A percentile compares a stretch with the other conserved stretches of the same genome.
phyloP scores from a whole-genome alignment of 257 asterid genomes.

The Leonotis leonurus region DNA sequence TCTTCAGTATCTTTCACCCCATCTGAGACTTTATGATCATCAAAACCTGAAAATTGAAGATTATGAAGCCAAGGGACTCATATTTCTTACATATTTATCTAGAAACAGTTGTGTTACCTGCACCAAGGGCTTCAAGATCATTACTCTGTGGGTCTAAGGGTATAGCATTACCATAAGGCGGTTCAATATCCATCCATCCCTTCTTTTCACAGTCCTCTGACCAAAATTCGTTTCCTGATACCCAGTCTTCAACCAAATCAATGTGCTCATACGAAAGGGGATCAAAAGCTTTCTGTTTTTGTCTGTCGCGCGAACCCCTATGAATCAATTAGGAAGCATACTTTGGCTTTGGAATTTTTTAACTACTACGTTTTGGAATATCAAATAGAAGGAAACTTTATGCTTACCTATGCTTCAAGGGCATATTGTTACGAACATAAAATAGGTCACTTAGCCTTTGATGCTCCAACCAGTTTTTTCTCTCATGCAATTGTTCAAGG shows the following conservation, averaged over 20 bases:
- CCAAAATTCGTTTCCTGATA: slow-evolving; percentile 36
- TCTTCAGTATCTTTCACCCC: slow-evolving; percentile 61
- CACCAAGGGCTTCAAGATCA: slow-evolving; percentile 66
- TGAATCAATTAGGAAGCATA: slow-evolving; percentile 8
- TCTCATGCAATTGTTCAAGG: slow-evolving; percentile 53
- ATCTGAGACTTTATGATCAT: slow-evolving; percentile 60
- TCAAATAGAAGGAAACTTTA: background rate
- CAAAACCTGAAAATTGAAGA: slow-evolving; percentile 54
- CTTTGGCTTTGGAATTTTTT: background rate
- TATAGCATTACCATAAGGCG: slow-evolving; percentile 53
- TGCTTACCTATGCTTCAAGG: slow-evolving; percentile 64
- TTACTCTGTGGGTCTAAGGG: slow-evolving; percentile 47
- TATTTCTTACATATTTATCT: background rate
- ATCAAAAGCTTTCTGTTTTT: slow-evolving; percentile 42
- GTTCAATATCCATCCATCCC: slow-evolving; percentile 78
- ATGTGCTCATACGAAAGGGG: slow-evolving; percentile 57
- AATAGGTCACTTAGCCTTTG: slow-evolving; percentile 75
- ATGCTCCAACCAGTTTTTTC: slow-evolving; percentile 65
- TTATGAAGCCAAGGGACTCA: background rate
- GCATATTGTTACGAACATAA: slow-evolving; percentile 68
- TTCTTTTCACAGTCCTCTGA: slow-evolving; percentile 38
- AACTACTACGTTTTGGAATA: background rate
- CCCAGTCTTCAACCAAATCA: slow-evolving; percentile 66
- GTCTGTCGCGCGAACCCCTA: slow-evolving; percentile 36
- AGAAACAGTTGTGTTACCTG: slow-evolving; percentile 44